Percentiles rank a stretch among this genome's conserved stretches.
Conservation (phyloP, 2,329 filamentous ascomycete species). For the Botrytis hyacinthi region DNA sequence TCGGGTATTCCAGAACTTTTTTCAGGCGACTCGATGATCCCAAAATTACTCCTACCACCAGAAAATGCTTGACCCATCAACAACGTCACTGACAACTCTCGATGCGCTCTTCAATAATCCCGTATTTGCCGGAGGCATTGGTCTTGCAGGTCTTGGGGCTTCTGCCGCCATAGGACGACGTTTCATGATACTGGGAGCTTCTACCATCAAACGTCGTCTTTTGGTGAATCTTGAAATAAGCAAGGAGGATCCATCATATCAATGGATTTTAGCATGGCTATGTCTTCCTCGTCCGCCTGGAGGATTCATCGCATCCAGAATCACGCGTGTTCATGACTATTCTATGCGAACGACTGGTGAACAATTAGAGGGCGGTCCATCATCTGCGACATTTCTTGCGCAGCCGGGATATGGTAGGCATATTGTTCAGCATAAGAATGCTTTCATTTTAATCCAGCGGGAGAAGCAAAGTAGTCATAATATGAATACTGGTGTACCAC, state of each 20-base stretch:
- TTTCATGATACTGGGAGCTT: constrained; percentile 68
- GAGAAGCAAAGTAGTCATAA: constrained; percentile 84
- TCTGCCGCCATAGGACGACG: constrained; percentile 77
- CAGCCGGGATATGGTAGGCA: constrained; percentile 91
- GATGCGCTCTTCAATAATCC: constrained; percentile 63
- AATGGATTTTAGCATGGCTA: constrained; percentile 94
- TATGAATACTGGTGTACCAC: constrained; percentile 79
- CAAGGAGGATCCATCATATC: constrained; percentile 88
- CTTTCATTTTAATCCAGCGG: constrained; percentile 83
- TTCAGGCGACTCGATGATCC: neutral
- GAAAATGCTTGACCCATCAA: constrained; percentile 13
- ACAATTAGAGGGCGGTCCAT: constrained; percentile 62
- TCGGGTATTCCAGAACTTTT: constrained; percentile 1
- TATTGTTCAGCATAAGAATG: constrained; percentile 79
- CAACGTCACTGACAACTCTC: constrained; percentile 44
- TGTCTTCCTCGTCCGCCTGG: constrained; percentile 69
- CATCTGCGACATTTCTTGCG: constrained; percentile 78
- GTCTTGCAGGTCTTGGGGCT: constrained; percentile 84
- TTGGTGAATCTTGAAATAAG: constrained; percentile 96
- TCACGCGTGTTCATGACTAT: constrained; percentile 60
- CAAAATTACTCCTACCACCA: neutral
- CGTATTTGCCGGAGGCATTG: constrained; percentile 72
- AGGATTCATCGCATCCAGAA: constrained; percentile 47
- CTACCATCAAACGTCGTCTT: constrained; percentile 76
- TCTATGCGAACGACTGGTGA: constrained; percentile 58